phyloP scores from a whole-genome alignment of 2,329 filamentous ascomycete genomes.

The Aspergillus sclerotialis region DNA sequence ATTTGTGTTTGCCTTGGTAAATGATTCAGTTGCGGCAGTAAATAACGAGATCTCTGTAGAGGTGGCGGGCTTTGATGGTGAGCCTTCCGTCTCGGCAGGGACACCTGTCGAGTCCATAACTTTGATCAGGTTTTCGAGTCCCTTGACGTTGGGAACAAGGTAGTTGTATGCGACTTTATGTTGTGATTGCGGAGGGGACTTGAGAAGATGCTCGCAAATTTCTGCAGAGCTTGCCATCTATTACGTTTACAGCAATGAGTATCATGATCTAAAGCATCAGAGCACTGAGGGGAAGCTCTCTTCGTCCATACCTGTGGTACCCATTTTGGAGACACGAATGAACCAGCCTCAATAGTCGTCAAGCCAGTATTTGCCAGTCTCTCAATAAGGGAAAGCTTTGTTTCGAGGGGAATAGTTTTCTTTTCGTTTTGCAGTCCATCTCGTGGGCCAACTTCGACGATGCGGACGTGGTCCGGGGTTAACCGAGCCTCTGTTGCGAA shows the following conservation, averaged over 20 bases:
- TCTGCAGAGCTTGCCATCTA: constrained; percentile 61
- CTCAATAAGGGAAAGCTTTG: constrained; percentile 44
- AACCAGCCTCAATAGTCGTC: constrained; percentile 46
- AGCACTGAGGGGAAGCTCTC: background rate
- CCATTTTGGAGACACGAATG: constrained; percentile 49
- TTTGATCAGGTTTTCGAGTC: constrained; percentile 53
- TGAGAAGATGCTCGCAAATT: constrained; percentile 50
- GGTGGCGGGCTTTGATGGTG: constrained; percentile 23
- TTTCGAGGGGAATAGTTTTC: constrained; percentile 40
- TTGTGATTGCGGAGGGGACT: constrained; percentile 43
- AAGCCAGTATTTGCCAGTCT: constrained; percentile 43
- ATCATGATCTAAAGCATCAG: background rate
- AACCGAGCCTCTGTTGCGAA: constrained; percentile 35
- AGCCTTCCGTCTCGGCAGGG: constrained; percentile 21
- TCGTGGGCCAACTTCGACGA: constrained; percentile 48
- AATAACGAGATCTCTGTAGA: constrained; percentile 56
- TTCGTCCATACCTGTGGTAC: constrained; percentile 47
- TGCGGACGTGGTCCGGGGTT: constrained; percentile 43
- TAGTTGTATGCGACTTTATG: constrained; percentile 57
- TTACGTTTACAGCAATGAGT: background rate
- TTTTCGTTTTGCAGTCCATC: constrained; percentile 51
- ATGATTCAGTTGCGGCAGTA: constrained; percentile 58
- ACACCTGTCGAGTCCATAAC: constrained; percentile 39
- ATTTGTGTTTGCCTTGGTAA: constrained; percentile 60
- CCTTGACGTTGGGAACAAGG: constrained; percentile 57